These are phyloP conservation scores for Rhizoclosmatium globosum DNA, from an alignment of 192 early-diverging fungal species.

Conservation along the genomic window DNA sequence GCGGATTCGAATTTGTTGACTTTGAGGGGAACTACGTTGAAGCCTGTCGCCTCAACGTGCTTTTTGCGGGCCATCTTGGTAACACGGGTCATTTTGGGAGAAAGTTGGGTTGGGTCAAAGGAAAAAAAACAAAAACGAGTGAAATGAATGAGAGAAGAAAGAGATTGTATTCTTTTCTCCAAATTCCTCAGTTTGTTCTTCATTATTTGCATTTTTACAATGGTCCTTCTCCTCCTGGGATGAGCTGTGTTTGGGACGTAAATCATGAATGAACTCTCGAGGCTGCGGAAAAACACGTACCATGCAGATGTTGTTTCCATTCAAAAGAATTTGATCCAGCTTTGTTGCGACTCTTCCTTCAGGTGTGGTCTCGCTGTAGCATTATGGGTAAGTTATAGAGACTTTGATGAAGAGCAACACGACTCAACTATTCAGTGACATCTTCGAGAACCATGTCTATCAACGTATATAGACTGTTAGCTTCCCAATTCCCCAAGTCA, in stretches of 20 bases:
- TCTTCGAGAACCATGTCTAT: conserved; percentile 96
- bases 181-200: neutral
- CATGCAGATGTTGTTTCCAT: conserved; percentile 98
- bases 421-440: conserved; percentile 86
- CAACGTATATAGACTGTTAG: too few species aligned
- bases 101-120: conserved; percentile 1
- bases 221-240: conserved; percentile 52
- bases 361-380: conserved; percentile 81
- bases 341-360: conserved; percentile 79
- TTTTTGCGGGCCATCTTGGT: conserved; percentile 64
- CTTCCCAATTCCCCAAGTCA: too few species aligned
- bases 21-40: conserved; percentile 57
- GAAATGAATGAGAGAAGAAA: neutral
- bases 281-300: conserved; percentile 46
- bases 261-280: neutral
- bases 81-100: conserved; percentile 60
- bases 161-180: neutral
- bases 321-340: conserved; percentile 90
- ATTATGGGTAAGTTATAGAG: too few species aligned
- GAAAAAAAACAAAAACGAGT: conserved; percentile 35
- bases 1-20: conserved; percentile 48
- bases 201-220: neutral
- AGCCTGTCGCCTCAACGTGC: conserved; percentile 57
- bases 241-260: conserved; percentile 31
- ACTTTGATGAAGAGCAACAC: neutral